These are phyloP conservation scores for Calocera cornea DNA, from an alignment of 768 basidiomycete species.

Conservation along the genomic window DNA sequence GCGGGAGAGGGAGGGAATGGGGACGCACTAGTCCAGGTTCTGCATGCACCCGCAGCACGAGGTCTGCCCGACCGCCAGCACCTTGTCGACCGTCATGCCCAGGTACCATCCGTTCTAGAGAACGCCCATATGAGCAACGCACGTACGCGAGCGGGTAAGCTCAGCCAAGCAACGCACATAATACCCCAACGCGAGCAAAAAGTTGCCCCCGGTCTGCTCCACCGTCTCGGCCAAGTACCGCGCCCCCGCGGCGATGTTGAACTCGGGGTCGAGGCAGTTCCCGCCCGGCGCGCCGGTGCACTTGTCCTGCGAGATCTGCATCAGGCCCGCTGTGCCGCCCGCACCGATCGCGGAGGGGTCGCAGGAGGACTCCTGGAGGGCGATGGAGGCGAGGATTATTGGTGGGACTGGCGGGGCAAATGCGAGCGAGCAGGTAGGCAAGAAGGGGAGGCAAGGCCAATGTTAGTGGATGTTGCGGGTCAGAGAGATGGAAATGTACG, in stretches of 20 bases:
- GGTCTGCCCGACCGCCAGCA: neutral
- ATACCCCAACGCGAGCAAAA: neutral
- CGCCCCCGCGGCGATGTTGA: neutral
- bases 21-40: conserved; percentile 1
- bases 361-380: conserved; percentile 2
- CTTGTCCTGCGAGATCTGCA: conserved; percentile 4
- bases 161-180: too few species aligned
- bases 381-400: conserved; percentile 3
- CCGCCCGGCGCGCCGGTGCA: neutral
- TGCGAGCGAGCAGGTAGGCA: neutral
- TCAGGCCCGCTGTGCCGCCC: neutral
- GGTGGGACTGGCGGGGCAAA: neutral
- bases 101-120: neutral
- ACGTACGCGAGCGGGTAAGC: too few species aligned
- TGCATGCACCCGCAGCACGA: conserved; percentile 1
- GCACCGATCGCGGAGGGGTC: neutral
- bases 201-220: neutral
- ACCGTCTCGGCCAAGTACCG: neutral
- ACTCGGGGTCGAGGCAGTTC: neutral
- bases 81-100: neutral
- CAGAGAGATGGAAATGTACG: neutral
- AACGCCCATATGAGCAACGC: too few species aligned
- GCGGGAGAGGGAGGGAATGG: neutral
- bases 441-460: neutral
- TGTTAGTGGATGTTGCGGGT: too few species aligned